Percentiles rank a stretch among this genome's conserved stretches.
phyloP scores from a whole-genome alignment of 1,284 basidiomycete genomes.

The Peniophora sp. region DNA sequence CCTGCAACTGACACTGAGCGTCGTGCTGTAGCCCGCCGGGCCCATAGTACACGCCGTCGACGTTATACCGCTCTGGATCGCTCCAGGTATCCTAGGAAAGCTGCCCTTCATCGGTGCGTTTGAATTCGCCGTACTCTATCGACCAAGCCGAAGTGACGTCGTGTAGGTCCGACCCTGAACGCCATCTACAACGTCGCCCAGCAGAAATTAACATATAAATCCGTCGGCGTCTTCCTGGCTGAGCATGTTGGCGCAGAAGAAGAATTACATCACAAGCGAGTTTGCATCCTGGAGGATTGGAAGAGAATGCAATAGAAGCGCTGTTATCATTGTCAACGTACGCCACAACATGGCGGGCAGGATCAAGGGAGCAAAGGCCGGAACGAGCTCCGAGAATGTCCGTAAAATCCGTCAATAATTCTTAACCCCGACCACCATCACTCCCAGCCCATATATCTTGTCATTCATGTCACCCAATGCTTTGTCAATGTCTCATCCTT shows the following conservation, averaged over 20 bases:
- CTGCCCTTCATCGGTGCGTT: background rate
- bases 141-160: background rate
- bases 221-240: conserved; percentile 1
- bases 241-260: background rate
- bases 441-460: too few relatives aligned
- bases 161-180: background rate
- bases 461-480: too few relatives aligned
- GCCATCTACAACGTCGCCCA: background rate
- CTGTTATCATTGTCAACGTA: too few relatives aligned
- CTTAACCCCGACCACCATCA: too few relatives aligned
- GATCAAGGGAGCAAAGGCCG: too few relatives aligned
- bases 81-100: background rate
- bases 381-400: too few relatives aligned
- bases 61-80: background rate
- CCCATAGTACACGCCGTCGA: background rate
- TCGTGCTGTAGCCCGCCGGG: background rate
- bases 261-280: background rate
- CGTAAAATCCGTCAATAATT: too few relatives aligned
- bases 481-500: too few relatives aligned
- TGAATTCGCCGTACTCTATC: background rate
- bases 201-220: background rate
- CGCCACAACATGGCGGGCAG: too few relatives aligned
- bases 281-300: background rate
- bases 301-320: background rate
- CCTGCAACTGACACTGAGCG: background rate